Conservation (phyloP, 148 eudicot species). For the Arctostaphylos glauca region DNA sequence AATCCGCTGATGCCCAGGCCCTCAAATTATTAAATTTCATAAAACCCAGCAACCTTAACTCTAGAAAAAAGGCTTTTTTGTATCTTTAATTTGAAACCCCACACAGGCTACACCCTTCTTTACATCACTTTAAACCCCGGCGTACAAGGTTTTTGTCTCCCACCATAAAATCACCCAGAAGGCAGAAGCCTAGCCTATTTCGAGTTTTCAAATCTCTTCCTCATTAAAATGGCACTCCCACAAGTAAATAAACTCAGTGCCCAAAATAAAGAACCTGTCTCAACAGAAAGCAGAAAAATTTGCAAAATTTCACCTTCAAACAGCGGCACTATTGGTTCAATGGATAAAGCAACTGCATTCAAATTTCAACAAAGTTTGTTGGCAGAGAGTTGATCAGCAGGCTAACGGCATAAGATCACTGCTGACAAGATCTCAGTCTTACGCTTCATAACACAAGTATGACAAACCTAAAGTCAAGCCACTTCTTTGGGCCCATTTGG, state of each 20-base stretch:
- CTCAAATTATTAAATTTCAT: background rate
- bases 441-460: background rate
- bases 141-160: background rate
- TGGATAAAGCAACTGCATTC: background rate
- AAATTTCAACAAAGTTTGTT: background rate
- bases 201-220: background rate
- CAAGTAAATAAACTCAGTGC: background rate
- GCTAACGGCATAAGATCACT: background rate
- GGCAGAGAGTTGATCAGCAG: background rate
- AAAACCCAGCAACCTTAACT: conserved; percentile 3
- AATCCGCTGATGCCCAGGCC: background rate
- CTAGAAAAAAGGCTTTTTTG: background rate
- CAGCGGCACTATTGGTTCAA: background rate
- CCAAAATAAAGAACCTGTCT: background rate
- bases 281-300: background rate
- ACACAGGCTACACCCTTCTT: background rate
- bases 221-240: background rate
- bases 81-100: background rate
- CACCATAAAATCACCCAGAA: background rate
- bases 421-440: background rate
- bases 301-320: background rate
- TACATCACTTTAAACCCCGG: background rate
- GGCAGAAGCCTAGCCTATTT: background rate
- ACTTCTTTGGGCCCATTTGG: background rate
- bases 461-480: background rate